A percentile compares a stretch with the other conserved stretches of the same genome.
phyloP scores from a whole-genome alignment of 768 basidiomycete species.

The Clavaria fumosa region DNA sequence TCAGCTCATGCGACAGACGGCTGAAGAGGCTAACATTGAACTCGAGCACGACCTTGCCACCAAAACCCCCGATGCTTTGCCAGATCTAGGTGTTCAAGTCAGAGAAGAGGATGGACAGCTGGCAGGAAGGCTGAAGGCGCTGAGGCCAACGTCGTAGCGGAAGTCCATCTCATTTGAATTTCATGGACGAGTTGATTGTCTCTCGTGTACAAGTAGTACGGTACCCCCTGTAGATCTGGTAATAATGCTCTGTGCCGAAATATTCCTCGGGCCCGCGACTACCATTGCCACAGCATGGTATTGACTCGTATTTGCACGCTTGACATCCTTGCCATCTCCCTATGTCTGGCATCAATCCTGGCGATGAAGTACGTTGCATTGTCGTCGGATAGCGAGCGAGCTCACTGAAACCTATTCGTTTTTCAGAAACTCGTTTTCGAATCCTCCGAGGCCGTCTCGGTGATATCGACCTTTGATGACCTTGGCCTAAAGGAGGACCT shows the following conservation, averaged over 20 bases:
- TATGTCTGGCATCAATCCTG: conserved; percentile 69
- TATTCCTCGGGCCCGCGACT: no score
- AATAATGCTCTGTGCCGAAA: no score
- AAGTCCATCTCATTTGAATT: not conserved
- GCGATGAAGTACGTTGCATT: conserved; percentile 63
- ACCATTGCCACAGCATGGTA: no score
- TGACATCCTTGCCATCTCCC: no score
- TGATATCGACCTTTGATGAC: conserved; percentile 82
- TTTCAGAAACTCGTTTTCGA: conserved; percentile 83
- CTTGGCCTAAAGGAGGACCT: conserved; percentile 89
- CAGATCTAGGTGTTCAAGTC: conserved; percentile 39
- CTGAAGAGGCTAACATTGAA: conserved; percentile 94
- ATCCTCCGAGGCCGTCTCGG: conserved; percentile 83
- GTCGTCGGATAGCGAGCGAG: conserved; percentile 8
- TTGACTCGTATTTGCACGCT: no score
- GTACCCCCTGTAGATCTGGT: no score
- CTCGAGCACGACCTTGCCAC: conserved; percentile 77
- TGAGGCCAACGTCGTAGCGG: conserved; percentile 57
- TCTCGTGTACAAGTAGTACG: no score
- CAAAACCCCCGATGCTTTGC: conserved; percentile 42
- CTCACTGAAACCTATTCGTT: conserved; percentile 2
- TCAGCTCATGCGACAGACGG: conserved; percentile 77
- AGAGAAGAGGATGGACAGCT: conserved; percentile 70
- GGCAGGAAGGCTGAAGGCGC: conserved; percentile 75
- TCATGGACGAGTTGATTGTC: no score